phyloP scores from a whole-genome alignment of 2,329 filamentous ascomycete species.

The Cladosporium velox region DNA sequence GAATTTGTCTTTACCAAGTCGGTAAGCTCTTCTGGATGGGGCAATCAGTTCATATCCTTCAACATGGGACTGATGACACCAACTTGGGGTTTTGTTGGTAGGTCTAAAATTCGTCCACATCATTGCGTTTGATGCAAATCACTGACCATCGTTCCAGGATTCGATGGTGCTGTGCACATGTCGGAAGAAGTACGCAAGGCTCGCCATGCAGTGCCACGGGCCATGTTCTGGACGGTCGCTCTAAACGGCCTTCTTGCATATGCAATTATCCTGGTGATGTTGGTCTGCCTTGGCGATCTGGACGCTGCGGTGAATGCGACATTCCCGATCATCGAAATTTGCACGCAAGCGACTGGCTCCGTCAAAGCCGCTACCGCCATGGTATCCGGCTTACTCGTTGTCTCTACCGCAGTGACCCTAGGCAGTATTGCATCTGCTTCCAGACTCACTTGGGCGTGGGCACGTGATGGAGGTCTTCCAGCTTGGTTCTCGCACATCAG shows the following conservation, averaged over 20 bases:
- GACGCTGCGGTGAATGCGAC: slow-evolving; percentile 26
- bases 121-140: neutral
- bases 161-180: slow-evolving; percentile 28
- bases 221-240: slow-evolving; percentile 30
- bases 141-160: slow-evolving; percentile 23
- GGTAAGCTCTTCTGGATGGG: slow-evolving; percentile 28
- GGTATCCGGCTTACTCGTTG: slow-evolving; percentile 26
- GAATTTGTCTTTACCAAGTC: slow-evolving; percentile 29
- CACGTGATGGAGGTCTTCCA: slow-evolving; percentile 32
- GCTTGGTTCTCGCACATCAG: slow-evolving; percentile 30
- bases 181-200: slow-evolving; percentile 28
- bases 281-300: slow-evolving; percentile 28
- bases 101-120: neutral
- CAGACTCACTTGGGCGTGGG: slow-evolving; percentile 31
- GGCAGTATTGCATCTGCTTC: slow-evolving; percentile 28
- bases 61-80: slow-evolving; percentile 29
- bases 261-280: slow-evolving; percentile 27
- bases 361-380: slow-evolving; percentile 27
- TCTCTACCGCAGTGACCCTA: slow-evolving; percentile 28
- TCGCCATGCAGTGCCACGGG: slow-evolving; percentile 27
- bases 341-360: slow-evolving; percentile 28
- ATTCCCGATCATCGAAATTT: slow-evolving; percentile 29
- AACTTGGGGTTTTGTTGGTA: slow-evolving; percentile 32
- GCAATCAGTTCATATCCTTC: slow-evolving; percentile 29
- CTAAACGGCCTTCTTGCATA: slow-evolving; percentile 30